Base-by-base conservation (phyloP, 108 stramenopile genomes). In the Skeletonema potamos region DNA sequence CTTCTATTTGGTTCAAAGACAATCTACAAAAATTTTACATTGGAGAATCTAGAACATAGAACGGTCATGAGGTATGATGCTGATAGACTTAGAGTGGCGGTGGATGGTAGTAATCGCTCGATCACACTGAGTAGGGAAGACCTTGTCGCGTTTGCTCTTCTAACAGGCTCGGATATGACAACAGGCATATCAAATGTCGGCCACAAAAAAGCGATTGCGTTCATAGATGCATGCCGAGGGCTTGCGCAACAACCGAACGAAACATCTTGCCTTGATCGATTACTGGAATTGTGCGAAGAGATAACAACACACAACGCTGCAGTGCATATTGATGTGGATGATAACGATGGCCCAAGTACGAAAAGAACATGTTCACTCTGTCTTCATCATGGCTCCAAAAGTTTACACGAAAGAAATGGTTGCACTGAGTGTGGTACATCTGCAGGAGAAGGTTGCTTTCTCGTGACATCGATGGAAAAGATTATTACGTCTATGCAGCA, bases 21-120 rank as follows among this genome's bases (percentile, higher is more conserved):
- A 6, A 68, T 99, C 4, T 98, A 96, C 83, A 92, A 92, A 27
- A 95, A 97, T 41, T 97, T 98, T 60, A 93, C 91, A 4, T 29
- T 87, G 9, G 90, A 94, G 54, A 91, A 90, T 76, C 75, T 94
- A 10, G 72, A 83, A 12, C 62, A 86, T 27, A 60, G 82, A 15
- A 60, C 74, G 22, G 85, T 94, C 1, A 82, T 91, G 62, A 66
- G 86, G 26, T 94, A 91, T 60, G 87, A 91, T 66, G 62, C 72
- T 12, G 32, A 28, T 22, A 78, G 83, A 22, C 74, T 91, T 36
- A 57, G 36, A 18, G 83, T 72, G 4, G 34, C 55, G 18, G 59
- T 74, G 13, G 68, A 73, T 37, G 73, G 66, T 10, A 63, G 32
- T n/a, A 62, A 74, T 9, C 59, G 34, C 22, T 62, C 70, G 17